Evolutionary conservation across 306 rosid genomes (phyloP), one percentile per base, ranked within the genome.

Genomic region (Cucumis melo): DNA sequence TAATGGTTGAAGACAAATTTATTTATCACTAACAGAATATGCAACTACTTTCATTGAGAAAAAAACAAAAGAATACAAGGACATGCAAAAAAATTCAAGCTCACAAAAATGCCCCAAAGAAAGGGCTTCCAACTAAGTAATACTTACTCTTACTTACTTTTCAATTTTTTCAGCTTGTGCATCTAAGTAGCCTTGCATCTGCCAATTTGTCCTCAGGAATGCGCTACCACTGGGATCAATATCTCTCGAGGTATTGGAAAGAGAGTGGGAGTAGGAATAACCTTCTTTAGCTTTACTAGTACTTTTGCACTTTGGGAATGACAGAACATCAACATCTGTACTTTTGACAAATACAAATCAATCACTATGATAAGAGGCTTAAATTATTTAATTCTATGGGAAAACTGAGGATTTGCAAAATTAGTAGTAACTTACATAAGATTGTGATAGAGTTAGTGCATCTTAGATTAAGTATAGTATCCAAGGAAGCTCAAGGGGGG

Each of bases 111-210:
- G 5, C 36, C 36, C 36, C 36, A 32, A 32, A 32, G 36, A 4
- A 32, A 32, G 36, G 3, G 5, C 36, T 32, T 32, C 36, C 36
- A 32, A 32, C 36, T 32, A 32, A 32, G 36, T 32, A 32, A 2
- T 44, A 29, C 15, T 6, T 57, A 78, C 65, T 8, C 75, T 77
- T 82, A 91, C 75, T 77, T 82, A 91, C 98, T 87, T 91, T 78
- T 93, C 96, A 74, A 93, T 87, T 75, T 84, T 85, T 79, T 91
- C 95, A 84, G 98, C 96, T 83, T 90, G 94, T 85, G 91, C 97
- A 80, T 91, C 97, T 57, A 93, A 82, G 88, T 87, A 93, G 42
- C 98, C 97, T 85, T 93, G 96, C 57, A 91, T 83, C 89, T 93
- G 98, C 94, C 91, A 88, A 83, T 90, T 90, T 83, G 98, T 88